A percentile compares a stretch with the other conserved stretches of the same genome.
Conservation (phyloP, 768 basidiomycete genomes). For the Arthromyces matolae region DNA sequence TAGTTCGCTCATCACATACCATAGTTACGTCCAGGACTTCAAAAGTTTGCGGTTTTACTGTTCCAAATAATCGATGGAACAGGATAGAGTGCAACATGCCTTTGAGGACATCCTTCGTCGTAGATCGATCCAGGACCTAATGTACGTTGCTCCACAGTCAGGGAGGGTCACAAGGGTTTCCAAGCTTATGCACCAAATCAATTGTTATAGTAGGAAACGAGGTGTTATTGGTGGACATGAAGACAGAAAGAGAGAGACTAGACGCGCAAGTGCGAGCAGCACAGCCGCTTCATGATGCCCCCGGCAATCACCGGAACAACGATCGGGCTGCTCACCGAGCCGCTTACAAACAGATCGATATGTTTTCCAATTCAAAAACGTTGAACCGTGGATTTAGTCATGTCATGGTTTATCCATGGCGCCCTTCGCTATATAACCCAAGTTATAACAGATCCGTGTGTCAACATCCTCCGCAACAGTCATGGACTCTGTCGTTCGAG, state of each 20-base stretch:
- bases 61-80: slow-evolving; percentile 81
- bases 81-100: slow-evolving; percentile 79
- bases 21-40: slow-evolving; percentile 84
- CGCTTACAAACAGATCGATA: too few relatives aligned
- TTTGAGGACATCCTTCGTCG: slow-evolving; percentile 68
- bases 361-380: too few relatives aligned
- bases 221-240: slow-evolving; percentile 13
- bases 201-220: slow-evolving; percentile 15
- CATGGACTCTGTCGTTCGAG: not conserved
- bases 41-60: slow-evolving; percentile 69
- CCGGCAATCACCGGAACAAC: too few relatives aligned
- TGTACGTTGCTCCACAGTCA: slow-evolving; percentile 6
- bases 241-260: not conserved
- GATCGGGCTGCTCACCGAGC: too few relatives aligned
- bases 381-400: too few relatives aligned
- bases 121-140: slow-evolving; percentile 72
- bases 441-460: not conserved
- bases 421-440: too few relatives aligned
- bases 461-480: not conserved
- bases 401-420: too few relatives aligned
- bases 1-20: slow-evolving; percentile 43
- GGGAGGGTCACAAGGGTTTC: slow-evolving; percentile 1
- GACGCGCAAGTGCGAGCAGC: too few relatives aligned
- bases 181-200: slow-evolving; percentile 13
- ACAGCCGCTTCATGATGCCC: too few relatives aligned